Evolutionary conservation across 306 rosid genomes (phyloP), one percentile per base, ranked within the genome.

Genomic region (Rubus idaeus): DNA sequence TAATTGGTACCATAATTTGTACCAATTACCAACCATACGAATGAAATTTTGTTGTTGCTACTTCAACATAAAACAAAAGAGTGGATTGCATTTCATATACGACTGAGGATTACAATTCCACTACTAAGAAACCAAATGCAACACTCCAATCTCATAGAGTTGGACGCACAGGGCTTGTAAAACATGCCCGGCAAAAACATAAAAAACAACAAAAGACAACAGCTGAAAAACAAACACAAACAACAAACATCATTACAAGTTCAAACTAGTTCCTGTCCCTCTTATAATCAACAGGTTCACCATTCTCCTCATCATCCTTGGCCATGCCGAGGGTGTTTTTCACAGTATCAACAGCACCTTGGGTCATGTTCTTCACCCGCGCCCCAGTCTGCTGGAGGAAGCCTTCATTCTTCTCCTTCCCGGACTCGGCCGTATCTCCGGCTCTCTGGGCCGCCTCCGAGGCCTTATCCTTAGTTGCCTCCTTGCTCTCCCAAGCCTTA

Each of bases 381-480:
- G 60, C 52, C 23, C 70, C 62, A 2, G 71, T 37, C 76, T 47
- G 68, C 13, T 58, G 70, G 42, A 64, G n/a, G 10, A 51, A 41
- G 26, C 68, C 81, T 0, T 52, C 75, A 18, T 55, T 8, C 77
- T 68, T 75, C 3, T 79, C 85, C 20, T 79, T 70, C 1, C 63
- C 69, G 5, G 18, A 41, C 10, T 35, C 73, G 18, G 77, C 67
- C 30, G 73, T 71, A 2, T 83, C 78, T 14, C 67, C 6, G 30
- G 87, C 46, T 77, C 80, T 56, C 39, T 56, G 68, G 5, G 56
- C 75, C 26, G 44, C 37, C 2, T 68, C 17, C 18, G 64, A 69
- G 9, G 56, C 10, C 60, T 57, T 77, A 11, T 56, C 58, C 80
- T 77, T 56, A 21, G 75, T 68, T 50, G 1, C 20, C 60, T 68